These are phyloP conservation scores for Hypoxylon cercidicola DNA, from an alignment of 495 filamentous ascomycete species.

Conservation along the genomic window DNA sequence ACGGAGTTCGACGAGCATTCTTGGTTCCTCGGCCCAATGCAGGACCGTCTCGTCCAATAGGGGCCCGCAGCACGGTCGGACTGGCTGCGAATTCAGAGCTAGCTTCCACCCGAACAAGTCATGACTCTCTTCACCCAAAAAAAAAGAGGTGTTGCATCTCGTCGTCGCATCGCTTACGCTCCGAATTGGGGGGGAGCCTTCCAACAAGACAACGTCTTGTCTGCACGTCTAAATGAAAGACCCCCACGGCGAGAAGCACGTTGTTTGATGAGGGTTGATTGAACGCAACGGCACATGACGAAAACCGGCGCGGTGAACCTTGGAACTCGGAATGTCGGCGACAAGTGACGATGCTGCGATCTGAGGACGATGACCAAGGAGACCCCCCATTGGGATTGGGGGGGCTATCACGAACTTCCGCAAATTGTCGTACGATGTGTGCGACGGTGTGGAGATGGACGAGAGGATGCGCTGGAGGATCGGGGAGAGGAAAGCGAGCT, in stretches of 20 bases:
- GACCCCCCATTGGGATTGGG: constrained; percentile 34
- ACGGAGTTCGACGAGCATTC: constrained; percentile 26
- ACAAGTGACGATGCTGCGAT: constrained; percentile 35
- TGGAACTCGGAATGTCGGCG: constrained; percentile 27
- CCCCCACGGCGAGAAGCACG: constrained; percentile 33
- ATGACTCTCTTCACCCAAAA: constrained; percentile 24
- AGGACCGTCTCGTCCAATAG: constrained; percentile 37
- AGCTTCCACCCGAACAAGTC: constrained; percentile 19
- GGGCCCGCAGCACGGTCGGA: constrained; percentile 4
- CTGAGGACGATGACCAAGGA: constrained; percentile 31
- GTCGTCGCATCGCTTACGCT: constrained; percentile 40
- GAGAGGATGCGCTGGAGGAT: constrained; percentile 16
- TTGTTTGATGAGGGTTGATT: constrained; percentile 36
- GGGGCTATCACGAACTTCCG: constrained; percentile 35
- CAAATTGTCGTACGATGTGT: constrained; percentile 77
- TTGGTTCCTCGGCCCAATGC: constrained; percentile 43
- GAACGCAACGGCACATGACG: constrained; percentile 39
- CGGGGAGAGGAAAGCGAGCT: constrained; percentile 25
- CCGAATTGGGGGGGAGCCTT: constrained; percentile 29
- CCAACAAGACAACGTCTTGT: constrained; percentile 18
- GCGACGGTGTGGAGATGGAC: constrained; percentile 76
- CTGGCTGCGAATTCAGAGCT: constrained; percentile 33
- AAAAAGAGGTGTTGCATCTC: constrained; percentile 31
- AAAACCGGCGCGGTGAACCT: constrained; percentile 32
- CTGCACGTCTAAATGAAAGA: constrained; percentile 37